phyloP scores from a whole-genome alignment of 371 early-diverging fungal species.

The Gilbertella persicaria region DNA sequence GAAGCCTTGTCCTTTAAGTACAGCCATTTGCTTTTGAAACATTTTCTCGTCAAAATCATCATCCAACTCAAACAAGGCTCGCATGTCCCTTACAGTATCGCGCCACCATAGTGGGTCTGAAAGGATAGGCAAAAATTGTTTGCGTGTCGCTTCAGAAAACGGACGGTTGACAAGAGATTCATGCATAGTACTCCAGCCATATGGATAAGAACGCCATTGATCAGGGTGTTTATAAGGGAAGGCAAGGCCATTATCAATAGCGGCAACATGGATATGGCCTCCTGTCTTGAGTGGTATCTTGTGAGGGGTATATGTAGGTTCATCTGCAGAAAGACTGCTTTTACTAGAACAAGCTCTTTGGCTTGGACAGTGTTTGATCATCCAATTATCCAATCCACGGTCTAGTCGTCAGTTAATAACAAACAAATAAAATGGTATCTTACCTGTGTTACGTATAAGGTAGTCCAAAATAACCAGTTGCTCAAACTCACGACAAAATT shows the following conservation, averaged over 20 bases:
- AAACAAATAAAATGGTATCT: no score
- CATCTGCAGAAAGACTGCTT: slow-evolving; percentile 4
- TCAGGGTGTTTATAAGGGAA: slow-evolving; percentile 95
- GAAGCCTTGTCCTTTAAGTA: slow-evolving; percentile 86
- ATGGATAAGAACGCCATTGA: slow-evolving; percentile 87
- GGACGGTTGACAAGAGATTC: slow-evolving; percentile 56
- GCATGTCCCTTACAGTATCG: slow-evolving; percentile 67
- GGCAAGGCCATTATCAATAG: slow-evolving; percentile 92
- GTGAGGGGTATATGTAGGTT: slow-evolving; percentile 10
- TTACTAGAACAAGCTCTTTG: slow-evolving; percentile 23
- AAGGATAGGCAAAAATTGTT: slow-evolving; percentile 66
- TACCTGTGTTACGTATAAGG: slow-evolving; percentile 89
- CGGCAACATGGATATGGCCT: slow-evolving; percentile 71
- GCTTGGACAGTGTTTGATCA: slow-evolving; percentile 74
- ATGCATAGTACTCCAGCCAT: slow-evolving; percentile 84
- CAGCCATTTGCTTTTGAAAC: slow-evolving; percentile 81
- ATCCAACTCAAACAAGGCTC: slow-evolving; percentile 66
- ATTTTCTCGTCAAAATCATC: slow-evolving; percentile 79
- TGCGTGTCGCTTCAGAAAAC: slow-evolving; percentile 69
- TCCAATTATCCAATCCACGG: slow-evolving; percentile 91
- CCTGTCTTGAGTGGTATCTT: slow-evolving; percentile 12
- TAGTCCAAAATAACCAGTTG: slow-evolving; percentile 85
- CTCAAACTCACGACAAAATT: slow-evolving; percentile 85
- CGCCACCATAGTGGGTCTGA: slow-evolving; percentile 82
- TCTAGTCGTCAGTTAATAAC: no score